Percentiles rank a stretch among this genome's conserved stretches.
phyloP scores from a whole-genome alignment of 2,329 filamentous ascomycete species.

The Calonectria henricotiae region DNA sequence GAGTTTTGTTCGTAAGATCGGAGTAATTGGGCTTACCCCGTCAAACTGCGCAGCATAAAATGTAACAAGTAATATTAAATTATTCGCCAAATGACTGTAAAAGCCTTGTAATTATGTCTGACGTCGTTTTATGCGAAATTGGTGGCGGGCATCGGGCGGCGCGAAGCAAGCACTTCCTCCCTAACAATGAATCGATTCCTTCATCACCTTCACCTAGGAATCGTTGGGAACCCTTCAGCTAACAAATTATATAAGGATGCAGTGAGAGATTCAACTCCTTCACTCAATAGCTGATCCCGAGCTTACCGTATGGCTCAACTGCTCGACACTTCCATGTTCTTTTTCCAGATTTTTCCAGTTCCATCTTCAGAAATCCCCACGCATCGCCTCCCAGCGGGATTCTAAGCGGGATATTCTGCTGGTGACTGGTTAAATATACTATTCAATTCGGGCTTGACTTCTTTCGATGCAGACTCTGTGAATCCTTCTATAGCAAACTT shows the following conservation, averaged over 20 bases:
- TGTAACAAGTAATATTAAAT: neutral
- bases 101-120: no score
- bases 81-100: neutral
- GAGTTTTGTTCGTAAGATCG: neutral
- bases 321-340: neutral
- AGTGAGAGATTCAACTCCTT: no score
- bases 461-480: slow-evolving; percentile 44
- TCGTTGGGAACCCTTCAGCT: no score
- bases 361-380: neutral
- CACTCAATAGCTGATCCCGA: no score
- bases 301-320: neutral
- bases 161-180: no score
- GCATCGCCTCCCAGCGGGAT: neutral
- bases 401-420: slow-evolving; percentile 57
- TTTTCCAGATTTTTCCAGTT: neutral
- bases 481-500: slow-evolving; percentile 51
- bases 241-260: no score
- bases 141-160: no score
- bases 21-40: neutral
- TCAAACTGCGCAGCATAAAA: neutral
- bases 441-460: slow-evolving; percentile 47
- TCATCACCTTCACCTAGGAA: no score
- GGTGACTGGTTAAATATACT: slow-evolving; percentile 26
- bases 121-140: neutral
- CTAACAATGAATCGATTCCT: no score